Evolutionary conservation across 2,329 filamentous ascomycete genomes (phyloP).

Genomic region (Aplosporella prunicola): DNA sequence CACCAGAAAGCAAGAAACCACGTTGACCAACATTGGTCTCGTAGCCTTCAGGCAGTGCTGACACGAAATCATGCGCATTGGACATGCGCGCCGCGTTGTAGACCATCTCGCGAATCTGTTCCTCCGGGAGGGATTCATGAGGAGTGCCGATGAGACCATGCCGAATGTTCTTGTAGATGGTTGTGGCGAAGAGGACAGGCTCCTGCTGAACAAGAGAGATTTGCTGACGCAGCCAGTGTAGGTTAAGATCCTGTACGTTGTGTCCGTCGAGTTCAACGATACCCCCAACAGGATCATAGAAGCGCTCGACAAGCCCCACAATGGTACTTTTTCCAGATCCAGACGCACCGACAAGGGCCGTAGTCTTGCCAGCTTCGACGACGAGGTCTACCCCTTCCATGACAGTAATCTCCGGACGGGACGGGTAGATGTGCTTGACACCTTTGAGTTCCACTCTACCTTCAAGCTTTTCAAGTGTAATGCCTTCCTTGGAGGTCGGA

Average conservation of each 20-base stretch:
- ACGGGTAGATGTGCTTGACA: constrained; percentile 85
- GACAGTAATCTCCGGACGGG: constrained; percentile 74
- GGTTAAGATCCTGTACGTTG: constrained; percentile 67
- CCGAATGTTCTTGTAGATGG: constrained; percentile 78
- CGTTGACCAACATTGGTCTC: constrained; percentile 84
- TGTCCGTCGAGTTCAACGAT: constrained; percentile 70
- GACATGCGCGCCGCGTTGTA: constrained; percentile 73
- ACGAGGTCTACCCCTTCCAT: constrained; percentile 71
- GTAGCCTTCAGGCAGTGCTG: constrained; percentile 70
- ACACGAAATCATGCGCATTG: constrained; percentile 85
- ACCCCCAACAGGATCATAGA: constrained; percentile 78
- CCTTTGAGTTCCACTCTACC: constrained; percentile 69
- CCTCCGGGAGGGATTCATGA: constrained; percentile 54
- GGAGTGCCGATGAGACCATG: constrained; percentile 75
- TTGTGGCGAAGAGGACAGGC: constrained; percentile 74
- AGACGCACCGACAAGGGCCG: constrained; percentile 80
- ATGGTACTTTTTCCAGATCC: constrained; percentile 89
- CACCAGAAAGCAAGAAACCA: constrained; percentile 79
- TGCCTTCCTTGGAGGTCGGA: constrained; percentile 55
- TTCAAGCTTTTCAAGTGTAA: constrained; percentile 58
- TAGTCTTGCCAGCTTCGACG: constrained; percentile 79
- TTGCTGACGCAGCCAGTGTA: constrained; percentile 80
- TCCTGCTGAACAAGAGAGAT: constrained; percentile 85
- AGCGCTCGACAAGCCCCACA: constrained; percentile 79
- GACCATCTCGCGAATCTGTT: constrained; percentile 58